Percentiles rank a stretch among this genome's conserved stretches.
These are phyloP conservation scores for Hirsutella rhossiliensis DNA, from an alignment of 2,329 filamentous ascomycete species.

Conservation along the genomic window DNA sequence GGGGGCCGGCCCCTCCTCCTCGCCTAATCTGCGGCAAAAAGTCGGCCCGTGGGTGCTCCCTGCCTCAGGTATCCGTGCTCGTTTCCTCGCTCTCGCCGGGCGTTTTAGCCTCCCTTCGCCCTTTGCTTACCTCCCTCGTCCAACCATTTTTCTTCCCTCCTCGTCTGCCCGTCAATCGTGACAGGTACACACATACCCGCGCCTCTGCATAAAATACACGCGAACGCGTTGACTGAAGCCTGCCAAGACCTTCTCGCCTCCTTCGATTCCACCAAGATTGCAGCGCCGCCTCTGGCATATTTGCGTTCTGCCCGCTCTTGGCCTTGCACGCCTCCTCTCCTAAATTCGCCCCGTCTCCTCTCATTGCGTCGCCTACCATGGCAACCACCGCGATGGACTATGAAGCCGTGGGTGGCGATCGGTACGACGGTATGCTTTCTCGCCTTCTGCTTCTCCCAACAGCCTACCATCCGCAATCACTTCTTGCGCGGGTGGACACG, in stretches of 20 bases:
- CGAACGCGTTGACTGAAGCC: not conserved
- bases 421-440: conserved; percentile 44
- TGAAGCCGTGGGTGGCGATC: conserved; percentile 54
- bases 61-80: not conserved
- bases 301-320: not conserved
- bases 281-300: not conserved
- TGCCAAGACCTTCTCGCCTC: not conserved
- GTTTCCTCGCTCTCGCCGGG: not conserved
- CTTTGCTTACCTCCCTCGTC: not conserved
- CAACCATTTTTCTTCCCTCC: not conserved
- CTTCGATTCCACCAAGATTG: not conserved
- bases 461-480: not conserved
- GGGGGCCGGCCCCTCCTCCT: not conserved
- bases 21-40: not conserved
- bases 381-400: conserved; percentile 59
- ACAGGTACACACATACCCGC: not conserved
- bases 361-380: conserved; percentile 25
- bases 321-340: not conserved
- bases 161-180: not conserved
- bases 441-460: conserved; percentile 1
- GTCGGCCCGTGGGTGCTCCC: not conserved
- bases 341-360: not conserved
- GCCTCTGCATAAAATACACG: not conserved
- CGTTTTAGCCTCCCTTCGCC: not conserved
- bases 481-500: not conserved